phyloP scores from a whole-genome alignment of 495 filamentous ascomycete genomes.

The Daldinia grandis region DNA sequence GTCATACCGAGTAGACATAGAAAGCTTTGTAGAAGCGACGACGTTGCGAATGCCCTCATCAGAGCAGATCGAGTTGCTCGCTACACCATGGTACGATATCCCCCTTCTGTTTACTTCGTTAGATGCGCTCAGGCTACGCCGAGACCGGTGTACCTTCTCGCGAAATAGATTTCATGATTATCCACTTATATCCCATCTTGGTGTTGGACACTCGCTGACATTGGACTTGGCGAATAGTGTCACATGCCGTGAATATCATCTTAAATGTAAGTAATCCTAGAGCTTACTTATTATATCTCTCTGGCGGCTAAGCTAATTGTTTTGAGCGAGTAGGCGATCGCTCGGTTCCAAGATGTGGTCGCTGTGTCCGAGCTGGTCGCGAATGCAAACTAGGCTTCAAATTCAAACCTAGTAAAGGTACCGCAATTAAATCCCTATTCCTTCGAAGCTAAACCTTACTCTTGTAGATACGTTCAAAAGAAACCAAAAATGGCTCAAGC shows the following conservation, averaged over 20 bases:
- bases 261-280: constrained; percentile 50
- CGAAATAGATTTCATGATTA: not conserved
- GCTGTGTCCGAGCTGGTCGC: constrained; percentile 48
- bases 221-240: constrained; percentile 42
- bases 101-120: not conserved
- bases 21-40: constrained; percentile 3
- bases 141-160: not conserved
- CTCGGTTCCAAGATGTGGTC: constrained; percentile 52
- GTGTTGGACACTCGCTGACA: constrained; percentile 32
- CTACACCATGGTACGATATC: constrained; percentile 44
- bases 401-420: constrained; percentile 45
- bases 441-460: constrained; percentile 7
- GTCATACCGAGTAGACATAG: constrained; percentile 6
- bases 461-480: constrained; percentile 36
- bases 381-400: constrained; percentile 46
- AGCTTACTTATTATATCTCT: not conserved
- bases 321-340: constrained; percentile 50
- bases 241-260: constrained; percentile 56
- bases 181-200: not conserved
- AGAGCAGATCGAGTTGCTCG: constrained; percentile 41
- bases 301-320: not conserved
- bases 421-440: not conserved
- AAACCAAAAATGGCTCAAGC: constrained; percentile 41
- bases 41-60: constrained; percentile 47
- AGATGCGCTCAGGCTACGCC: not conserved